Base-by-base conservation (phyloP, 345 rosid genomes). In the Rhizophora apiculata region DNA sequence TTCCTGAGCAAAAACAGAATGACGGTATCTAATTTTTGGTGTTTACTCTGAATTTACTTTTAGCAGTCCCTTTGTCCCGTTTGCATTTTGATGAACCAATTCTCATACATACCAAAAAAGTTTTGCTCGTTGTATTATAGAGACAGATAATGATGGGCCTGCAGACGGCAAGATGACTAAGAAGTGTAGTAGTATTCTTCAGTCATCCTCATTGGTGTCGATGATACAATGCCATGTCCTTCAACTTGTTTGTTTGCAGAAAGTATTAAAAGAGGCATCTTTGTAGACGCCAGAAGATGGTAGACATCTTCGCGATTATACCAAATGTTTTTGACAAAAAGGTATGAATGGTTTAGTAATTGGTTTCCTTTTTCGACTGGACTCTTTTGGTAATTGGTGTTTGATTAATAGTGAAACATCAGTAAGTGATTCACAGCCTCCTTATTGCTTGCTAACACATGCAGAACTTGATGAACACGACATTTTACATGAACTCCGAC, bases 191-290 rank as follows among this genome's bases (percentile, higher is more conserved):
- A 29, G 20, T 2, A 18, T 43, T 69, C 53, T 22, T 27, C 68
- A 77, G 53, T 70, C 81, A 73, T 76, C 80, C 60, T 64, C 79
- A 34, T 76, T 74, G 43, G 74, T 73, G 62, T 64, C 84, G 83
- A 79, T 80, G 88, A 76, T 81, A 31, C 85, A 84, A 79, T 75
- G 84, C 74, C 79, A 65, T 69, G 83, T 76, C 62, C 73, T 84
- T 71, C 79, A 86, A 72, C 78, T 83, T 56, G 77, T 80, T 64
- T 80, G 84, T 65, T 71, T 78, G 57, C 79, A 82, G 73, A 73
- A 73, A 57, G 67, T 55, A 46, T 26, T 32, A 4, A 65, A 69
- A 52, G 64, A 58, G 34, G 65, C 64, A 58, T n/a, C 62, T 34
- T 58, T 26, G 3, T 13, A 10, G 73, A 29, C 65, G 63, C 48